Evolutionary conservation across 345 rosid species (phyloP).

Genomic region (Rhodamnia rubescens): DNA sequence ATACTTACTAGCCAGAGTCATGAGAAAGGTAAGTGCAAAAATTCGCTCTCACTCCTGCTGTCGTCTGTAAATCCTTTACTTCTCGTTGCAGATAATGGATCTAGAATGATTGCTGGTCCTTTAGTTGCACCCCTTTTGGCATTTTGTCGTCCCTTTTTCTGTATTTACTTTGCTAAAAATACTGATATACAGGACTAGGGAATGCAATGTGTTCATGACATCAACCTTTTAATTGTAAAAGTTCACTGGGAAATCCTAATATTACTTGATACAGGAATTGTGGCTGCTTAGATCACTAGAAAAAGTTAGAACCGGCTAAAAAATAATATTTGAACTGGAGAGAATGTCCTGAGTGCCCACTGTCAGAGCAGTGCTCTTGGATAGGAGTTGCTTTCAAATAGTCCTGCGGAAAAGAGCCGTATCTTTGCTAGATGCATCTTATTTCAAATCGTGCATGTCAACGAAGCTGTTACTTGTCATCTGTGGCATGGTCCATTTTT

Average conservation of each 20-base stretch:
- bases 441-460: not conserved
- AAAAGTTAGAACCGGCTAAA: not conserved
- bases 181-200: not conserved
- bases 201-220: not conserved
- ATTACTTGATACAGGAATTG: not conserved
- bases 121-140: not conserved
- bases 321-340: not conserved
- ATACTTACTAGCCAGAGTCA: constrained; percentile 97
- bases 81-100: not conserved
- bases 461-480: not conserved
- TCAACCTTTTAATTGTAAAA: not conserved
- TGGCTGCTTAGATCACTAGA: not conserved
- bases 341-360: not conserved
- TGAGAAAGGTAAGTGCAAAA: constrained; percentile 54
- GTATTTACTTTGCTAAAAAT: not conserved
- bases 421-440: not conserved
- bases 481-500: not conserved
- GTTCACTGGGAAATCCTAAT: not conserved
- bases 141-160: not conserved
- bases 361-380: not conserved
- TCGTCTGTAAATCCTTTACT: not conserved
- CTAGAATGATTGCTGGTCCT: not conserved
- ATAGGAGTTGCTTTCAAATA: not conserved
- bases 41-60: not conserved
- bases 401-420: not conserved